Conservation (phyloP, 371 early-diverging fungal genomes). For the Haplosporangium sp. region DNA sequence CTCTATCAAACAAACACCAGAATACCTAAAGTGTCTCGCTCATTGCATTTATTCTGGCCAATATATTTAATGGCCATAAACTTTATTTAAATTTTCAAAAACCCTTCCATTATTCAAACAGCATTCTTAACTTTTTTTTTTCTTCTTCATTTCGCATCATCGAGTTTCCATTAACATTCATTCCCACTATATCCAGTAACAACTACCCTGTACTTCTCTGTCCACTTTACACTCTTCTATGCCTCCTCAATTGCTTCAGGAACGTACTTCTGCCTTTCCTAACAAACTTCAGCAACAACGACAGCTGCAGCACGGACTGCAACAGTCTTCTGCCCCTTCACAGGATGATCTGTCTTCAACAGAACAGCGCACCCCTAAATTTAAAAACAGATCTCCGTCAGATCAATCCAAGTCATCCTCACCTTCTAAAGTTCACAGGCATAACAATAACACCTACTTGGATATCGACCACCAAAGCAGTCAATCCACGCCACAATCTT, state of each 20-base stretch:
- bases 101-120: no score
- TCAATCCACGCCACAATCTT: background rate
- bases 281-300: background rate
- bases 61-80: background rate
- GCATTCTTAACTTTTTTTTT: no score
- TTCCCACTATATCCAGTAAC: no score
- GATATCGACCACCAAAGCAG: background rate
- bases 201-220: background rate
- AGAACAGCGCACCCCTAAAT: background rate
- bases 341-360: background rate
- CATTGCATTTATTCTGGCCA: background rate
- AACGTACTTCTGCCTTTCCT: slow-evolving; percentile 4
- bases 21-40: background rate
- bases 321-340: background rate
- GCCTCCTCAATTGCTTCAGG: slow-evolving; percentile 1
- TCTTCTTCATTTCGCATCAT: no score
- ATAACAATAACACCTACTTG: background rate
- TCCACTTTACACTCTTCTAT: background rate
- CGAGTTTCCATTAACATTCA: no score
- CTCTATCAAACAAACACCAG: no score
- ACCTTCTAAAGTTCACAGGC: background rate
- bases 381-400: background rate
- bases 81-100: no score
- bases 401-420: background rate
- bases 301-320: background rate